These are phyloP conservation scores for Aspergillus aculeatus DNA, from an alignment of 2,329 filamentous ascomycete genomes.

Conservation along the genomic window DNA sequence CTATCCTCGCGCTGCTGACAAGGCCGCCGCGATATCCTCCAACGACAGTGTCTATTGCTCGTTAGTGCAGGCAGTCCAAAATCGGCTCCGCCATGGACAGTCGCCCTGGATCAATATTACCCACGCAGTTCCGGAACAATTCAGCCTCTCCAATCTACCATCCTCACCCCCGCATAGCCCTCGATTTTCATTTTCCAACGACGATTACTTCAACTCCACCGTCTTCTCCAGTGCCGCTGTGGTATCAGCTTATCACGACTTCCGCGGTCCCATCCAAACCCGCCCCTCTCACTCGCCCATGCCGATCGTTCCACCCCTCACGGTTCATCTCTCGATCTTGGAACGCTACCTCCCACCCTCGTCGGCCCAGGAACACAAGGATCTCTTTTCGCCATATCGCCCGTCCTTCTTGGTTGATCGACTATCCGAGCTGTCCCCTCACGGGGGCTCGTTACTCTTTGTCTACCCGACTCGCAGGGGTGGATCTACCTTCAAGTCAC, in stretches of 20 bases:
- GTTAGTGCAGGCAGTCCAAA: constrained; percentile 57
- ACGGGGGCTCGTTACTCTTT: constrained; percentile 59
- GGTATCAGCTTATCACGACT: constrained; percentile 58
- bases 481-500: constrained; percentile 57
- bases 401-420: constrained; percentile 62
- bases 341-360: constrained; percentile 67
- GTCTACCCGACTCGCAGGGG: constrained; percentile 62
- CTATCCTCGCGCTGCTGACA: constrained; percentile 46
- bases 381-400: constrained; percentile 56
- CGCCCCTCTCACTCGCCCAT: constrained; percentile 50
- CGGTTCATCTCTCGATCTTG: constrained; percentile 60
- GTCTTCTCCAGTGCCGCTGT: constrained; percentile 63
- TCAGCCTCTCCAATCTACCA: constrained; percentile 61
- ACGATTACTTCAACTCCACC: constrained; percentile 62
- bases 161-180: constrained; percentile 64
- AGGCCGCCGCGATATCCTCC: constrained; percentile 28
- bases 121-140: constrained; percentile 62
- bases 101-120: constrained; percentile 64
- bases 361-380: constrained; percentile 56
- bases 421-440: constrained; percentile 57
- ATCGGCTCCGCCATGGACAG: constrained; percentile 49
- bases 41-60: constrained; percentile 50
- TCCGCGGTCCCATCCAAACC: constrained; percentile 46
- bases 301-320: constrained; percentile 60
- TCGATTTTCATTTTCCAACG: constrained; percentile 45